These are phyloP conservation scores for Dissophora globulifera DNA, from an alignment of 192 early-diverging fungal species.

Conservation along the genomic window DNA sequence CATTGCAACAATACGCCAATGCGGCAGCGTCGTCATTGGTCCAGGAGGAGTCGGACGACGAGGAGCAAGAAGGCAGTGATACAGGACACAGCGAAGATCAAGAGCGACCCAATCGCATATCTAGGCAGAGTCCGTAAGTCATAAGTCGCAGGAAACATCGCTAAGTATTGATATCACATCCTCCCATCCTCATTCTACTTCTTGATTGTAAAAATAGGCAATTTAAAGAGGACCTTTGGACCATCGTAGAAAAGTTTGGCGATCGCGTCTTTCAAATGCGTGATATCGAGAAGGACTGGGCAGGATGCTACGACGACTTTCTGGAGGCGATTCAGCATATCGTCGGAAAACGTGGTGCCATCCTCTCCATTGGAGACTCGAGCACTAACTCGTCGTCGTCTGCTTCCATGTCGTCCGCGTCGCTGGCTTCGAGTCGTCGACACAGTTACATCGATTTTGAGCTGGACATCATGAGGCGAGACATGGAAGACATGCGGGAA, in stretches of 20 bases:
- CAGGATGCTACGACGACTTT: slow-evolving; percentile 47
- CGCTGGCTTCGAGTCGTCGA: slow-evolving; percentile 35
- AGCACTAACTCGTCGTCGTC: slow-evolving; percentile 17
- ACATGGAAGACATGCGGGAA: slow-evolving; percentile 39
- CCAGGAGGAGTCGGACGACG: slow-evolving; percentile 27
- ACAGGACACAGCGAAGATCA: slow-evolving; percentile 2
- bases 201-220: too few relatives aligned
- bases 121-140: slow-evolving; percentile 34
- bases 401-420: slow-evolving; percentile 19
- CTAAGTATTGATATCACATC: too few relatives aligned
- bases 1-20: slow-evolving; percentile 43
- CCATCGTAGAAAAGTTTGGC: slow-evolving; percentile 59
- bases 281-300: slow-evolving; percentile 54
- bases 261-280: slow-evolving; percentile 47
- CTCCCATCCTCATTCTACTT: too few relatives aligned
- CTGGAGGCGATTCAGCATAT: slow-evolving; percentile 50
- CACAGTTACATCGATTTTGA: slow-evolving; percentile 51
- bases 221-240: slow-evolving; percentile 62
- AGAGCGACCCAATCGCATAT: slow-evolving; percentile 14
- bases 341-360: slow-evolving; percentile 42
- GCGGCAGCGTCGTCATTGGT: slow-evolving; percentile 23
- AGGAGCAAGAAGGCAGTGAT: slow-evolving; percentile 17
- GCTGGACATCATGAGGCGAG: slow-evolving; percentile 26
- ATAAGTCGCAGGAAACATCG: too few relatives aligned
- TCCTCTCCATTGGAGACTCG: slow-evolving; percentile 27